phyloP scores from a whole-genome alignment of 2,329 filamentous ascomycete species.

The Ramularia endophylla region DNA sequence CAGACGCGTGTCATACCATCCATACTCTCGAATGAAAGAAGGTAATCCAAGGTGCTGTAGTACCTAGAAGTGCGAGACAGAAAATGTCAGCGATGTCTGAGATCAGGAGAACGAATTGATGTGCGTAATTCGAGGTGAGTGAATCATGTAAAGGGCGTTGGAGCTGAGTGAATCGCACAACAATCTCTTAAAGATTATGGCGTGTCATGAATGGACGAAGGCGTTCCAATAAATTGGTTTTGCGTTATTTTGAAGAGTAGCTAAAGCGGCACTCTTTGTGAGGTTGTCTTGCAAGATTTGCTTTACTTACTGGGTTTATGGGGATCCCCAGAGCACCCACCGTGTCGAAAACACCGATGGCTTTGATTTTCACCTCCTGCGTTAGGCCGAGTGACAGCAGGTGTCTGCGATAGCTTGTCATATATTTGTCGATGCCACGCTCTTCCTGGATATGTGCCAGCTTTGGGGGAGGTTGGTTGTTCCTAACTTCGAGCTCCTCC shows the following conservation, averaged over 20 bases:
- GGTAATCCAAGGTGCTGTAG: constrained; percentile 24
- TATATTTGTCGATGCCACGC: constrained; percentile 21
- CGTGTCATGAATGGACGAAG: too few species aligned
- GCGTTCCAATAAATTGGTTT: too few species aligned
- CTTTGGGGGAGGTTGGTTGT: constrained; percentile 10
- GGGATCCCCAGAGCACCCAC: constrained; percentile 37
- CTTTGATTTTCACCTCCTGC: constrained; percentile 29
- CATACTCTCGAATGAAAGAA: constrained; percentile 28
- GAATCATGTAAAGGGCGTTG: too few species aligned
- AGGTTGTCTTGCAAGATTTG: too few species aligned
- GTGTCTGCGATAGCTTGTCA: constrained; percentile 23
- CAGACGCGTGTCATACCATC: constrained; percentile 32
- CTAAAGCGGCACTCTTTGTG: too few species aligned
- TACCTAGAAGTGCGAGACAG: too few species aligned
- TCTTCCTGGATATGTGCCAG: constrained; percentile 6
- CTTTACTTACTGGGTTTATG: constrained; percentile 31
- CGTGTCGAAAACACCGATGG: constrained; percentile 46
- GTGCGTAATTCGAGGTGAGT: too few species aligned
- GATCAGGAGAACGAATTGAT: too few species aligned
- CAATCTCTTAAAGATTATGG: too few species aligned
- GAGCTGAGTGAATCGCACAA: too few species aligned
- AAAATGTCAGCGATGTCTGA: too few species aligned
- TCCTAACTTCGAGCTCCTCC: constrained; percentile 10
- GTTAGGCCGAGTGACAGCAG: constrained; percentile 21
- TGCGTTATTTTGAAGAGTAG: too few species aligned